These are phyloP conservation scores for Skeletonema potamos DNA, from an alignment of 108 stramenopile species.

Conservation along the genomic window DNA sequence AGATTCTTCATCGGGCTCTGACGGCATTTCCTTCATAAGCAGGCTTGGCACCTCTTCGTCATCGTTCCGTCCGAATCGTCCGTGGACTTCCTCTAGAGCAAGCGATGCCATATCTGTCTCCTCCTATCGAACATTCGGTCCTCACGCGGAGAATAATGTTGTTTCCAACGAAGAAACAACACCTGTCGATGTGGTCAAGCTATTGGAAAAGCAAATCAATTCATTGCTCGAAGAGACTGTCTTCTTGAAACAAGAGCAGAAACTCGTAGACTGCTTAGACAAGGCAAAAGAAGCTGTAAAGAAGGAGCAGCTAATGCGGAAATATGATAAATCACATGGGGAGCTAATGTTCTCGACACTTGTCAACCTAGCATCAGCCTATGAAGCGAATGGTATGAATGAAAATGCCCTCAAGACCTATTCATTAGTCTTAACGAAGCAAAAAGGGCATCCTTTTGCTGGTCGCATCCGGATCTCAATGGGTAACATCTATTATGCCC, in stretches of 20 bases:
- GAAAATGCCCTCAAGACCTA: constrained; percentile 84
- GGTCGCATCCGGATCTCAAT: constrained; percentile 83
- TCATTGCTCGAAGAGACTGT: constrained; percentile 70
- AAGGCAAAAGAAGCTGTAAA: constrained; percentile 84
- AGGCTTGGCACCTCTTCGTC: background rate
- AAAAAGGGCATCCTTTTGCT: constrained; percentile 34
- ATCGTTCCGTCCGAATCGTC: too few species aligned
- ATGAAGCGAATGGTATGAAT: constrained; percentile 74
- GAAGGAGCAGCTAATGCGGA: constrained; percentile 62
- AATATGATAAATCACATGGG: constrained; percentile 59
- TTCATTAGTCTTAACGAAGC: constrained; percentile 62
- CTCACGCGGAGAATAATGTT: background rate
- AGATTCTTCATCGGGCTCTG: background rate
- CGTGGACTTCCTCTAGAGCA: background rate
- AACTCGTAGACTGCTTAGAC: constrained; percentile 65
- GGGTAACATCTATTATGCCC: constrained; percentile 87
- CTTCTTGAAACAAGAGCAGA: constrained; percentile 35
- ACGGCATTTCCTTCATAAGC: background rate
- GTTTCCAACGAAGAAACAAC: background rate
- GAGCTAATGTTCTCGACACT: constrained; percentile 80
- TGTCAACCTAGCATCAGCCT: constrained; percentile 79
- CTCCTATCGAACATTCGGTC: background rate
- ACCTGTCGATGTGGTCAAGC: constrained; percentile 13
- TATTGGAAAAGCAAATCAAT: constrained; percentile 76
- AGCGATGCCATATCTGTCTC: background rate